A percentile compares a stretch with the other conserved stretches of the same genome.
Conservation (phyloP, 495 filamentous ascomycete genomes). For the Daldinia loculata region DNA sequence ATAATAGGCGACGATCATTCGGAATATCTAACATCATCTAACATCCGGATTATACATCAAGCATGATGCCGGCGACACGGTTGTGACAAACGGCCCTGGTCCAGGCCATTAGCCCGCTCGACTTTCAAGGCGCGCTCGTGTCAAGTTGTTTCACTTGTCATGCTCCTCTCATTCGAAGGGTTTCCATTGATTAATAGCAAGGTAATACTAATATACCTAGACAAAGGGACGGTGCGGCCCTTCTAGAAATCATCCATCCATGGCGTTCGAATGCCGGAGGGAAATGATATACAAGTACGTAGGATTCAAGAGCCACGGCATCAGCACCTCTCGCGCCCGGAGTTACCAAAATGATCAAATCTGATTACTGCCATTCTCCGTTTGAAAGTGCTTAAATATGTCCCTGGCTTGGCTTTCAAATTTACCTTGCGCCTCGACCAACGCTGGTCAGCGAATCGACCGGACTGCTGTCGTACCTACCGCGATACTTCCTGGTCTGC, state of each 20-base stretch:
- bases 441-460: conserved; percentile 32
- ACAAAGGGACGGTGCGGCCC: conserved; percentile 27
- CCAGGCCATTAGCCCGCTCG: background rate
- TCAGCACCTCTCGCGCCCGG: conserved; percentile 18
- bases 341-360: conserved; percentile 37
- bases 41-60: background rate
- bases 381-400: conserved; percentile 31
- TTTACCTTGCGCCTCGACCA: conserved; percentile 32
- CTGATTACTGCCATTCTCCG: conserved; percentile 28
- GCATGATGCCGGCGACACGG: background rate
- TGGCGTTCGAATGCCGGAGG: conserved; percentile 12
- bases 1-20: conserved; percentile 20
- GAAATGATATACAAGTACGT: conserved; percentile 6
- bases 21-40: conserved; percentile 1
- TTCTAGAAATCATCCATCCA: conserved; percentile 21
- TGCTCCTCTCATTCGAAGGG: background rate
- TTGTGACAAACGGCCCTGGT: background rate
- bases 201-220: conserved; percentile 8
- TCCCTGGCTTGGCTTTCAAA: conserved; percentile 36
- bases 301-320: conserved; percentile 26
- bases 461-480: conserved; percentile 33
- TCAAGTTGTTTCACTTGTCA: conserved; percentile 11
- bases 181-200: conserved; percentile 9
- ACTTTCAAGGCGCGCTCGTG: background rate
- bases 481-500: conserved; percentile 27